Evolutionary conservation across 345 rosid genomes (phyloP), one percentile per base, ranked within the genome.

Genomic region (Physaria fendleri): DNA sequence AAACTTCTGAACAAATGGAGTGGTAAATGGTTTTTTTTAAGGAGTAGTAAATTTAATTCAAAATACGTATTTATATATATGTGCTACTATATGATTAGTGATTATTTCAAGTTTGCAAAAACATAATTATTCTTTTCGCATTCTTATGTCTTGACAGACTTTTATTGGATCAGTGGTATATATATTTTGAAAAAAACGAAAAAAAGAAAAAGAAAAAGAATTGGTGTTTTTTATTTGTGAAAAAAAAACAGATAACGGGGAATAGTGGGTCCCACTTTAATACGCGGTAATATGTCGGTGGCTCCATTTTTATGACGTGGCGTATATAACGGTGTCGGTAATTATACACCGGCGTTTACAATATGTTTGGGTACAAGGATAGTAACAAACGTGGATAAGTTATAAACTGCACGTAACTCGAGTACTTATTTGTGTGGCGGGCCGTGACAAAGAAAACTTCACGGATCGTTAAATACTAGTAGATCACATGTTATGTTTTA

Each of bases 251-350:
- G 46, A 23, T 18, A 12, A 66, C 59, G 22, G 49, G 33, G 15
- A 28, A 39, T 2, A 8, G 52, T 55, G 38, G 68, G 53, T 29
- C 74, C 64, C 14, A 53, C 0, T 2, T 0, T 9, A 45, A 39
- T 12, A 62, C 74, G 59, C 64, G 68, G 74, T 69, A 30, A 17
- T 4, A 46, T 55, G 74, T 69, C 69, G 74, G 74, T 62, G 64
- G 74, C 63, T 46, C n/a, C 30, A 16, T 20, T 3, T 5, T 3
- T 46, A 50, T 46, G 63, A 62, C 63, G 63, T 69, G 73, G 62
- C 47, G 23, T 44, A 49, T 58, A 28, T 23, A 56, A 60, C 48
- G 40, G 41, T 25, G 50, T 28, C 15, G 37, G 34, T 28, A 46
- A 28, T 9, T 15, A 39, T 61, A 54, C 55, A 30, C 41, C 10